phyloP scores from a whole-genome alignment of 768 basidiomycete species.

The Boletus bicolor region DNA sequence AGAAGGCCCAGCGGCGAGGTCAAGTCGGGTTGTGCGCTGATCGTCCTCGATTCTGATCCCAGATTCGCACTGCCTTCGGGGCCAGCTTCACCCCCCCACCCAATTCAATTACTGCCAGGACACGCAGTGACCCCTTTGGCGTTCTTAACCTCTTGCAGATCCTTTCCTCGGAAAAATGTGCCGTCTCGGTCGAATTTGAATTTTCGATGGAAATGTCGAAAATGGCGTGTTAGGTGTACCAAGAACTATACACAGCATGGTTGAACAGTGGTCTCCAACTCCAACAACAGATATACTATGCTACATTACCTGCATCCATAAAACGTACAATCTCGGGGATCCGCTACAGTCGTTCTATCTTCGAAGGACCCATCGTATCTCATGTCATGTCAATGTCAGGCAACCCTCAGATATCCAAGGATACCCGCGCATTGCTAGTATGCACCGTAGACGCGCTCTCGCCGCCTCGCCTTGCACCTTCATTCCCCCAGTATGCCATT shows the following conservation, averaged over 20 bases:
- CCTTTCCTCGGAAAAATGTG: neutral
- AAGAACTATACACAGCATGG: neutral
- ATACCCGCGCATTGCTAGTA: slow-evolving; percentile 24
- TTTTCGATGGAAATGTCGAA: too few species aligned
- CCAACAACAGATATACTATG: neutral
- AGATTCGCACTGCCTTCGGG: neutral
- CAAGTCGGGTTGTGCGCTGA: neutral
- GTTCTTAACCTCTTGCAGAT: neutral
- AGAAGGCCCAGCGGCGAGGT: too few species aligned
- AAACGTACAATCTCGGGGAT: neutral
- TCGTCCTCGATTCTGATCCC: neutral
- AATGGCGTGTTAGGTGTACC: neutral
- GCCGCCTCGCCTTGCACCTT: neutral
- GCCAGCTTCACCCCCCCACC: neutral
- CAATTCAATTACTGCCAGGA: neutral
- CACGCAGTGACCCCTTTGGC: neutral
- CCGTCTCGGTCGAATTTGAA: neutral
- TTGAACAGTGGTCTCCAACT: neutral
- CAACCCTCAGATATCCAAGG: slow-evolving; percentile 17
- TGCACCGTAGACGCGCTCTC: slow-evolving; percentile 8
- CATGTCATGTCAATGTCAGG: neutral
- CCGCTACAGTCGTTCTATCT: too few species aligned
- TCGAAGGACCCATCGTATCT: too few species aligned
- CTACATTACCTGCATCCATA: neutral
- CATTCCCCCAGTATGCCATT: slow-evolving; percentile 15